Percentiles rank a stretch among this genome's conserved stretches.
phyloP scores from a whole-genome alignment of 192 early-diverging fungal species.

The Backusella parvicylindrica region DNA sequence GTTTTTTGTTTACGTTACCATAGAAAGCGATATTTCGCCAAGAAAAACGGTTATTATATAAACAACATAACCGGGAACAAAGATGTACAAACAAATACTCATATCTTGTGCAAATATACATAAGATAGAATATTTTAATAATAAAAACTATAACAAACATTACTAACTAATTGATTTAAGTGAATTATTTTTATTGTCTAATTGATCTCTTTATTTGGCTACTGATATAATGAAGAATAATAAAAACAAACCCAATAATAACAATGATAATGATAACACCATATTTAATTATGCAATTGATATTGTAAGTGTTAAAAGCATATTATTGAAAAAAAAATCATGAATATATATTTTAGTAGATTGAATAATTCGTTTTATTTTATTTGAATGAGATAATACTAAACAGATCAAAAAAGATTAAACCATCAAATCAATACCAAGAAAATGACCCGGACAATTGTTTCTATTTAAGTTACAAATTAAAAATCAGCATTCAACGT shows the following conservation, averaged over 20 bases:
- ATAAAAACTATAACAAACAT: background rate
- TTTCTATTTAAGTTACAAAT: background rate
- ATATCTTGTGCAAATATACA: background rate
- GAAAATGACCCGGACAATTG: background rate
- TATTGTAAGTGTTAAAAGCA: background rate
- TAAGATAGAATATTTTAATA: background rate
- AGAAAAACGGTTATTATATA: background rate
- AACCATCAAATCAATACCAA: background rate
- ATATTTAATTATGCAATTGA: background rate
- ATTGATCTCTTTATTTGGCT: background rate
- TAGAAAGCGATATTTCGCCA: background rate
- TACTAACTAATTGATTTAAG: background rate
- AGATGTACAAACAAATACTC: background rate
- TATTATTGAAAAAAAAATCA: background rate
- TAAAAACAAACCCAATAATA: background rate
- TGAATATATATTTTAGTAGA: background rate
- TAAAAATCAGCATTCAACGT: background rate
- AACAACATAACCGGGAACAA: background rate
- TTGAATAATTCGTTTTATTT: background rate
- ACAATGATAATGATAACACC: background rate
- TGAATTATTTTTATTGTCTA: background rate
- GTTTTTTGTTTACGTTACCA: background rate
- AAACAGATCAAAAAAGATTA: background rate
- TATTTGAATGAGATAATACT: background rate
- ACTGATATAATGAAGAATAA: background rate